These are phyloP conservation scores for Sphenostylis stenocarpa DNA, from an alignment of 306 rosid species.

Conservation along the genomic window DNA sequence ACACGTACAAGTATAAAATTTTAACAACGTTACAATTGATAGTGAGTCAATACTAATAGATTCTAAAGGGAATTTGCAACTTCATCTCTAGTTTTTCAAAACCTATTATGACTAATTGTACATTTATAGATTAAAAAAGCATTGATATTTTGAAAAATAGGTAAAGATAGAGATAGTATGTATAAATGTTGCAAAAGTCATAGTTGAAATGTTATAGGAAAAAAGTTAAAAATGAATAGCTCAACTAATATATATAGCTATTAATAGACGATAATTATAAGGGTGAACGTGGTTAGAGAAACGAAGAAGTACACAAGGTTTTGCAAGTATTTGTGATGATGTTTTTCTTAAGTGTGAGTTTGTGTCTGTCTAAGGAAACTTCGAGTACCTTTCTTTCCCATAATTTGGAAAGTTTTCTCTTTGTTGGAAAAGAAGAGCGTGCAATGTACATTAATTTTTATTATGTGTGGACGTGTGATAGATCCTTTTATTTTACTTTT, in stretches of 20 bases:
- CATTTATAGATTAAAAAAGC: background rate
- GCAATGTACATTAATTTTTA: background rate
- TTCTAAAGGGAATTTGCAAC: background rate
- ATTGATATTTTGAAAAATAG: background rate
- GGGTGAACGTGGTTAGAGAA: background rate
- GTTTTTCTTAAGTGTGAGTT: background rate
- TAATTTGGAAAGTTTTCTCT: background rate
- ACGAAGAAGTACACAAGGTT: background rate
- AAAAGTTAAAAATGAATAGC: background rate
- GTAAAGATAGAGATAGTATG: too few species aligned
- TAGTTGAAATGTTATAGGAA: too few species aligned
- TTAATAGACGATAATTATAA: too few species aligned
- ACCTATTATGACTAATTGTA: background rate
- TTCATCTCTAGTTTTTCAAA: background rate
- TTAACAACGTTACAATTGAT: too few species aligned
- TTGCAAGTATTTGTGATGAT: background rate
- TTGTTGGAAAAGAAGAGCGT: background rate
- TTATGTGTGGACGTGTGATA: background rate
- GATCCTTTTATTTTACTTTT: background rate
- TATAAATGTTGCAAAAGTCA: too few species aligned
- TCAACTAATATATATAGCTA: background rate
- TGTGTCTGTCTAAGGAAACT: constrained; percentile 35
- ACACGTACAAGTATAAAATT: too few species aligned
- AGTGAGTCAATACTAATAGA: too few species aligned
- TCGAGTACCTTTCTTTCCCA: constrained; percentile 25